Conservation (phyloP, 768 basidiomycete species). For the Naganishia vishniacii region DNA sequence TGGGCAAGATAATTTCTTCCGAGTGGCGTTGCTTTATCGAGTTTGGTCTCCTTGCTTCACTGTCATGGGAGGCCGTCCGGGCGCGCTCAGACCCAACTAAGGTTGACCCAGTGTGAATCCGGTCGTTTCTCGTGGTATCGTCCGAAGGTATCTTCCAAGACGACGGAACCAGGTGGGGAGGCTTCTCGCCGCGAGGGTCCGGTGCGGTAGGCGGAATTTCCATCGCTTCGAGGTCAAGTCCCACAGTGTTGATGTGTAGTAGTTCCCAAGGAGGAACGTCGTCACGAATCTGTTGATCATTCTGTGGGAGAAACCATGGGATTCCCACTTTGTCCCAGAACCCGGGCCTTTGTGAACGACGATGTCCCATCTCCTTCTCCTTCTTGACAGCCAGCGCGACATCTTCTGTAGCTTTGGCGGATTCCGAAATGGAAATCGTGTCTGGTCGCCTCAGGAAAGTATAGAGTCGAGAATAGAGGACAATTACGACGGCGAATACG, state of each 20-base stretch:
- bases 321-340: not conserved
- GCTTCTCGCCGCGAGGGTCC: not conserved
- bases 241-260: constrained; percentile 19
- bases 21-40: not conserved
- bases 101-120: constrained; percentile 1
- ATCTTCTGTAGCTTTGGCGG: not conserved
- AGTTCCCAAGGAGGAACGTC: constrained; percentile 27
- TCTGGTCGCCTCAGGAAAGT: constrained; percentile 44
- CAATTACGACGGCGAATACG: constrained; percentile 40
- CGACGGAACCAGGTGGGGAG: not conserved
- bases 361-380: not conserved
- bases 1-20: not conserved
- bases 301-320: not conserved
- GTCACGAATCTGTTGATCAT: not conserved
- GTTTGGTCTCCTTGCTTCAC: not conserved
- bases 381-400: not conserved
- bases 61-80: not conserved
- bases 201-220: not conserved
- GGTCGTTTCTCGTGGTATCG: not conserved
- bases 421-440: constrained; percentile 32
- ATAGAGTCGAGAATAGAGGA: constrained; percentile 41
- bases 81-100: not conserved
- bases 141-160: not conserved
- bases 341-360: not conserved
- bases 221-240: not conserved